phyloP scores from a whole-genome alignment of 257 asterid genomes.

The Henckelia pumila region DNA sequence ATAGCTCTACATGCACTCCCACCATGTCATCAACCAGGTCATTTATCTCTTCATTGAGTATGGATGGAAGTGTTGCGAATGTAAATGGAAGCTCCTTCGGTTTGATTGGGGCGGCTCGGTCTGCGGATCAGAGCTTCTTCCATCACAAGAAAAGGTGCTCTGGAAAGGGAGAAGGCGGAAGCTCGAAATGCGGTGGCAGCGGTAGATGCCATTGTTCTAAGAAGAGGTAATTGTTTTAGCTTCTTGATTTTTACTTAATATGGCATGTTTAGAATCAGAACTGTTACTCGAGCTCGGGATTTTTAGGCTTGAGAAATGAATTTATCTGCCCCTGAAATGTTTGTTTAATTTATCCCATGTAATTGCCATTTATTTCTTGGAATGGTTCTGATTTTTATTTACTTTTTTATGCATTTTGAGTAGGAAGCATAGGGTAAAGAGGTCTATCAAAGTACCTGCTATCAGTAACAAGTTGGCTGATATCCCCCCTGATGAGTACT shows the following conservation, averaged over 20 bases:
- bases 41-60: constrained; percentile 78
- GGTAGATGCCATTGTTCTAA: constrained; percentile 88
- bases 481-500: constrained; percentile 71
- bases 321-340: neutral
- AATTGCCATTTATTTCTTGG: neutral
- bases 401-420: neutral
- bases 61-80: constrained; percentile 82
- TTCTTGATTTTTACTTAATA: neutral
- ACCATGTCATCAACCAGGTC: constrained; percentile 86
- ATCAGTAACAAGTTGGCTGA: constrained; percentile 73
- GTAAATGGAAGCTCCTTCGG: constrained; percentile 58
- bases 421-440: constrained; percentile 72
- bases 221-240: constrained; percentile 58
- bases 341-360: neutral
- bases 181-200: constrained; percentile 82
- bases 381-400: neutral
- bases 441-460: constrained; percentile 69
- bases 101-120: constrained; percentile 62
- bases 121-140: constrained; percentile 70
- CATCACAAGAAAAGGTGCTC: constrained; percentile 77
- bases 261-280: neutral
- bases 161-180: constrained; percentile 80
- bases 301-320: neutral
- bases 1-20: constrained; percentile 74
- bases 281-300: neutral